Evolutionary conservation across 768 basidiomycete species (phyloP).

Genomic region (Phlebiopsis gigantea): DNA sequence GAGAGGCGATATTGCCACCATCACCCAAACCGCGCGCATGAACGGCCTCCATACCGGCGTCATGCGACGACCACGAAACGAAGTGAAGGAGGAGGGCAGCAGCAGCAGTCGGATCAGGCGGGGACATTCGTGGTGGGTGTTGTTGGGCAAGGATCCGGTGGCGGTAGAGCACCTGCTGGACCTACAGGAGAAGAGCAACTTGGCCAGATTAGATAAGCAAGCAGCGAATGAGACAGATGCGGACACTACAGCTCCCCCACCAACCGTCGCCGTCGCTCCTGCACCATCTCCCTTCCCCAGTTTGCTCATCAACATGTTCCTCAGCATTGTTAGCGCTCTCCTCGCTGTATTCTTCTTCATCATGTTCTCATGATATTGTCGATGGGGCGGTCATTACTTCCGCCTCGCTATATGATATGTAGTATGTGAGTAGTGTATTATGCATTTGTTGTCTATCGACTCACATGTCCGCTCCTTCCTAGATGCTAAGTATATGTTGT

Average conservation of each 20-base stretch:
- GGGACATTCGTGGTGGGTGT: constrained; percentile 29
- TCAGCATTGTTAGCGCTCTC: background rate
- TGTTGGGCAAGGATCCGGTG: constrained; percentile 25
- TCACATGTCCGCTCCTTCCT: background rate
- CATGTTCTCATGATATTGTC: background rate
- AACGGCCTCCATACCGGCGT: constrained; percentile 26
- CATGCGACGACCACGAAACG: constrained; percentile 12
- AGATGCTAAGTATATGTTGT: background rate
- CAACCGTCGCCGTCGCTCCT: background rate
- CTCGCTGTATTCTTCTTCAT: background rate
- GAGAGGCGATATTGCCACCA: constrained; percentile 20
- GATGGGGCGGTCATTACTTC: background rate
- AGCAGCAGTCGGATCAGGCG: constrained; percentile 2
- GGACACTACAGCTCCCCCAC: background rate
- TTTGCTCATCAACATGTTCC: background rate
- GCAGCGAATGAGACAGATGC: background rate
- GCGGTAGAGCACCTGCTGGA: constrained; percentile 26
- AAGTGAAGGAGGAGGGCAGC: background rate
- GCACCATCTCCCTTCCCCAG: background rate
- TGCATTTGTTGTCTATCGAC: background rate
- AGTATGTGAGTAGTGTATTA: background rate
- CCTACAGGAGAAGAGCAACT: constrained; percentile 20
- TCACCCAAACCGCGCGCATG: constrained; percentile 23
- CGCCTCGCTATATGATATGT: constrained; percentile 4
- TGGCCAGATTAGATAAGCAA: constrained; percentile 1